Evolutionary conservation across 768 basidiomycete genomes (phyloP).

Genomic region (Collybia mongolica): DNA sequence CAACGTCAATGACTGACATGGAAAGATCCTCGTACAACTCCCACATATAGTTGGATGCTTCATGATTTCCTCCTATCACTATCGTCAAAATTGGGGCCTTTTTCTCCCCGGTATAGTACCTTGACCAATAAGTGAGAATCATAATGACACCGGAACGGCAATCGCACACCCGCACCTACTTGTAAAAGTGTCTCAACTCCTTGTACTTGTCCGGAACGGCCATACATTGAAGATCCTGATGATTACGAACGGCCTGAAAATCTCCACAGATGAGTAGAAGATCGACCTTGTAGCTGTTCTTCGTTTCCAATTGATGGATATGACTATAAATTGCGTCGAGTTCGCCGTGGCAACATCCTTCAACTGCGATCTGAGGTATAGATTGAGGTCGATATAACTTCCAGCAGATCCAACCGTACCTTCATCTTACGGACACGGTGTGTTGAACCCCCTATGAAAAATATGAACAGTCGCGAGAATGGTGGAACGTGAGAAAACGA

Average conservation of each 20-base stretch:
- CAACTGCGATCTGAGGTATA: constrained; percentile 70
- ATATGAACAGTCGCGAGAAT: too few species aligned
- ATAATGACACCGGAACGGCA: neutral
- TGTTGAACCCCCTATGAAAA: too few species aligned
- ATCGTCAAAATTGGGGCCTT: constrained; percentile 87
- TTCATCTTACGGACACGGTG: too few species aligned
- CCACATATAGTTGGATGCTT: constrained; percentile 96
- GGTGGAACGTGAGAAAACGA: too few species aligned
- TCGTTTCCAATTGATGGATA: constrained; percentile 59
- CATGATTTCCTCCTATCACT: constrained; percentile 97
- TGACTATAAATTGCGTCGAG: constrained; percentile 85
- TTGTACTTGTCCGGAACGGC: constrained; percentile 91
- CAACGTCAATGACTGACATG: neutral
- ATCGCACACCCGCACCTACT: constrained; percentile 39
- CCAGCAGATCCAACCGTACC: too few species aligned
- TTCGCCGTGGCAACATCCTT: constrained; percentile 95
- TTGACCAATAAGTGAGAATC: constrained; percentile 22
- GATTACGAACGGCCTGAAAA: constrained; percentile 90
- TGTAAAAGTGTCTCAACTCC: constrained; percentile 79
- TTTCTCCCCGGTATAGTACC: constrained; percentile 86
- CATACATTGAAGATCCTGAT: constrained; percentile 84
- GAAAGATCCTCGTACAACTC: constrained; percentile 60
- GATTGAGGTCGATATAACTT: neutral
- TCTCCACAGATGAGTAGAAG: constrained; percentile 93
- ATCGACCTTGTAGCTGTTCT: constrained; percentile 70